A percentile compares a stretch with the other conserved stretches of the same genome.
Conservation (phyloP, 805 yeast species). For the Pichia membranifaciens region DNA sequence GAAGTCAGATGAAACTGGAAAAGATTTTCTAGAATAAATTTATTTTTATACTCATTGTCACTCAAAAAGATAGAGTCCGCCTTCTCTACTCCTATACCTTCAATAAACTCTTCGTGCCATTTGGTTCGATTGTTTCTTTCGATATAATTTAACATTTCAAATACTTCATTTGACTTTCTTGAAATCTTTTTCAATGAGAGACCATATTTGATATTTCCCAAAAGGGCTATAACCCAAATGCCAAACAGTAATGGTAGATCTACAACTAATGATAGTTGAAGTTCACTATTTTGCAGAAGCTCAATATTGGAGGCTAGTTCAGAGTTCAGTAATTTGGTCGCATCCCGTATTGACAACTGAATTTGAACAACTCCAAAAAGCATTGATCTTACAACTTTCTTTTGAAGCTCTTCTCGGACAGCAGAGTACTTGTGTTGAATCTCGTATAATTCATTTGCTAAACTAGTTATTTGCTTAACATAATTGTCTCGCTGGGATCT, state of each 20-base stretch:
- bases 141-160: conserved; percentile 49
- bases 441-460: conserved; percentile 32
- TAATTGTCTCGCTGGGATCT: conserved; percentile 17
- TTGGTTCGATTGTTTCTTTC: conserved; percentile 50
- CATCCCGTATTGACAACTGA: conserved; percentile 33
- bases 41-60: conserved; percentile 17
- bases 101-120: conserved; percentile 62
- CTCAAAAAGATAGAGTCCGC: conserved; percentile 26
- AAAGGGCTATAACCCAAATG: conserved; percentile 53
- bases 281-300: conserved; percentile 28
- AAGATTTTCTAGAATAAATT: conserved; percentile 3
- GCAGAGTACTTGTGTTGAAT: conserved; percentile 35
- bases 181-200: conserved; percentile 33
- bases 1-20: not conserved
- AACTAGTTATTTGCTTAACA: conserved; percentile 30
- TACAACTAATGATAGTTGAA: conserved; percentile 35
- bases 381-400: conserved; percentile 29
- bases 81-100: conserved; percentile 23
- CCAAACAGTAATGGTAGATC: conserved; percentile 74
- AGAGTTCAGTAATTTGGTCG: conserved; percentile 27
- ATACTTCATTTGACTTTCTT: conserved; percentile 46
- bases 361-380: conserved; percentile 33
- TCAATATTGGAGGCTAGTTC: conserved; percentile 30
- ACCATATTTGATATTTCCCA: conserved; percentile 55
- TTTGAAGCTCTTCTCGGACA: conserved; percentile 27